Conservation (phyloP, 116 monocot species). For the Papilionanthe hybrid region DNA sequence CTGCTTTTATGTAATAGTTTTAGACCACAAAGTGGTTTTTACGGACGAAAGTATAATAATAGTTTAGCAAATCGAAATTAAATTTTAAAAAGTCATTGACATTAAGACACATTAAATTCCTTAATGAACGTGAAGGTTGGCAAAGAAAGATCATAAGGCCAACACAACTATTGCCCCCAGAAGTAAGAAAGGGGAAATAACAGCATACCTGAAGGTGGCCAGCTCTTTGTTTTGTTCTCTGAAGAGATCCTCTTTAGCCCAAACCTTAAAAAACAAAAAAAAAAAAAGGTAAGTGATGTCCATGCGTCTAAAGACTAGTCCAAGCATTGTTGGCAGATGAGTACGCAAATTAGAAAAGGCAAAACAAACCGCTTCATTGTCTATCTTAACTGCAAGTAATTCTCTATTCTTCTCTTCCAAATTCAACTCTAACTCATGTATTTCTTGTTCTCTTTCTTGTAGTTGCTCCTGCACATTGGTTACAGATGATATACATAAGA, state of each 20-base stretch:
- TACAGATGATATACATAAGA: not conserved
- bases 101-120: not conserved
- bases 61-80: no score
- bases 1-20: no score
- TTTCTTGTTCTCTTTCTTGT: constrained; percentile 58
- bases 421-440: constrained; percentile 61
- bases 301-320: not conserved
- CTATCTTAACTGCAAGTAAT: constrained; percentile 63
- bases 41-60: no score
- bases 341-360: not conserved
- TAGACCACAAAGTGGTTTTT: no score
- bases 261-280: constrained; percentile 46
- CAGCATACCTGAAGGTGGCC: constrained; percentile 59
- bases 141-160: not conserved
- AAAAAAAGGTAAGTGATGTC: constrained; percentile 2
- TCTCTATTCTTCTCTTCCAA: constrained; percentile 81
- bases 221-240: constrained; percentile 86
- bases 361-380: constrained; percentile 79
- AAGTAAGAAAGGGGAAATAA: not conserved
- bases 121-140: not conserved
- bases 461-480: constrained; percentile 59
- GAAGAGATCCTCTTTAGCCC: constrained; percentile 92
- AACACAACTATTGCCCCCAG: not conserved
- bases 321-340: not conserved
- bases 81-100: no score